Percentiles rank a stretch among this genome's conserved stretches.
Conservation (phyloP, 2,329 filamentous ascomycete genomes). For the Sporothrix pseudoabietina region DNA sequence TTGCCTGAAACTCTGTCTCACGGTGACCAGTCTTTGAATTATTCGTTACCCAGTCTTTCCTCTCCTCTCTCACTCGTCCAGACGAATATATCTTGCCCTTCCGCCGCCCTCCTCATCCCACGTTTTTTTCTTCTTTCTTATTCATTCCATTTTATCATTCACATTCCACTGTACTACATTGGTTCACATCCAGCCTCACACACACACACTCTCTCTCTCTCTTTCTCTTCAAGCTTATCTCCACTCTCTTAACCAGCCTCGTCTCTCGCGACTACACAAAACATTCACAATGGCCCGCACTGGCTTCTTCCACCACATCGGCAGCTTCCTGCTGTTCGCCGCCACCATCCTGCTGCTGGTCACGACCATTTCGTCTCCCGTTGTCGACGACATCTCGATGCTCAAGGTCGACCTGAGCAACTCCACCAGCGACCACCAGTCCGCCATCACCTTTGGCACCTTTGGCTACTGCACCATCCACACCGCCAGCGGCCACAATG, state of each 20-base stretch:
- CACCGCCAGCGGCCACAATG: constrained; percentile 35
- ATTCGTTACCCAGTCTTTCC: neutral
- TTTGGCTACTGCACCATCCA: constrained; percentile 59
- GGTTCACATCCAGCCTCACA: neutral
- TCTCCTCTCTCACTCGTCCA: constrained; percentile 3
- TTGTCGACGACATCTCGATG: constrained; percentile 57
- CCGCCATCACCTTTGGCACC: constrained; percentile 56
- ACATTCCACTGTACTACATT: constrained; percentile 16
- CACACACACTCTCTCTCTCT: neutral
- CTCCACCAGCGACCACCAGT: constrained; percentile 40
- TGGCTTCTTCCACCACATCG: constrained; percentile 58
- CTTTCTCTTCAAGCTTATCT: neutral
- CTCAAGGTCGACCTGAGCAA: constrained; percentile 55
- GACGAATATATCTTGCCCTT: constrained; percentile 18
- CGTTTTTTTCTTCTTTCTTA: constrained; percentile 1
- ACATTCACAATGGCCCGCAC: constrained; percentile 49
- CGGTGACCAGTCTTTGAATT: neutral
- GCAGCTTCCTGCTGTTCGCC: constrained; percentile 59
- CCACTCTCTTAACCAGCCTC: neutral
- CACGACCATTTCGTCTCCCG: constrained; percentile 60
- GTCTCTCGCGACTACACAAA: neutral
- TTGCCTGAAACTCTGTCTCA: constrained; percentile 21
- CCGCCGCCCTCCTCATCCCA: neutral
- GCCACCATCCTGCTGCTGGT: constrained; percentile 60
- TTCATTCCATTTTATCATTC: constrained; percentile 19